Base-by-base conservation (phyloP, 352 stramenopile genomes). In the Pythium brachiatum region DNA sequence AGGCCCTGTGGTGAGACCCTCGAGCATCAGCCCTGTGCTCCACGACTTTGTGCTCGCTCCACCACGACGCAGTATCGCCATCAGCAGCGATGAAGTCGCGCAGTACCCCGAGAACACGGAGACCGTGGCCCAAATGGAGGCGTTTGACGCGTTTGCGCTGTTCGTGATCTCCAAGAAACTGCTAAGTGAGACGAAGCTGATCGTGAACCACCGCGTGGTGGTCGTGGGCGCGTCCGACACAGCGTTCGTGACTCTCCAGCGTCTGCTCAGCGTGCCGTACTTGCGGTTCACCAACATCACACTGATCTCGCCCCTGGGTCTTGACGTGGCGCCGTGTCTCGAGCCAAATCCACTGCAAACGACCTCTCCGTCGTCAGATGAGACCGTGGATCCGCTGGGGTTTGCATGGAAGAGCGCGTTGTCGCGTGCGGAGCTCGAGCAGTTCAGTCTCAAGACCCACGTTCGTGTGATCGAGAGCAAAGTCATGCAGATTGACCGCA, bases 151-250 rank as follows among this genome's bases (percentile, higher is more conserved):
- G 9, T 90, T 90, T 41, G 79, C 88, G 18, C 75, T 98, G n/a
- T 97, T 96, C 62, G 78, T 90, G 29, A 34, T 96, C 46, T 86
- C 91, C 0, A 92, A 92, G 62, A 79, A 86, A 39, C 67, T 96
- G 38, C 65, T 97, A 1, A 92, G 81, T 16, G 89, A 97, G 74
- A 85, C 85, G 0, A 96, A 96, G 48, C n/a, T 92, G 34, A 72
- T 77, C 5, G 63, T 93, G 15, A 95, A 94, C 65, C 76, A 92
- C 44, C 84, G 90, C 13, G 64, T 97, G 11, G 91, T 97, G 11
- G 57, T 97, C 16, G 79, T 97, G 0, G 92, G 91, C 1, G 86
- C 81, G 0, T 95, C 84, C 0, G 83, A 94, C 34, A 81, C 86
- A 32, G 89, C 81, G 12, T 60, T 97, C 13, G 79, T 86, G n/a